These are phyloP conservation scores for Extremus antarcticus DNA, from an alignment of 495 filamentous ascomycete genomes.

Conservation along the genomic window DNA sequence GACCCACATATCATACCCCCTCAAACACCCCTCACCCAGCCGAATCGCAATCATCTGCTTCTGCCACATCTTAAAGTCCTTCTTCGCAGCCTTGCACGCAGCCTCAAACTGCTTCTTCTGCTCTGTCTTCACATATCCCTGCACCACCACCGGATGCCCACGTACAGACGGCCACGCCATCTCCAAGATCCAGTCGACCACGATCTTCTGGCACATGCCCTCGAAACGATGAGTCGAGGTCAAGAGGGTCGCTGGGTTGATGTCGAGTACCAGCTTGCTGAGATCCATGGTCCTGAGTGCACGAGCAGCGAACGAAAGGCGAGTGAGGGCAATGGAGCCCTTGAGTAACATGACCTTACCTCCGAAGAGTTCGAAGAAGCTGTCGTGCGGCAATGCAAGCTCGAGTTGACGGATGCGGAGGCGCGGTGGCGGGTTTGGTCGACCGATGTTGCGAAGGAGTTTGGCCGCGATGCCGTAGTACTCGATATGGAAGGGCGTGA, in stretches of 20 bases:
- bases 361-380: slow-evolving; percentile 16
- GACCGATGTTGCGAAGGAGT: neutral
- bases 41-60: neutral
- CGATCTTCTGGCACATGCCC: slow-evolving; percentile 11
- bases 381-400: slow-evolving; percentile 8
- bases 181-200: slow-evolving; percentile 13
- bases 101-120: slow-evolving; percentile 11
- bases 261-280: slow-evolving; percentile 4
- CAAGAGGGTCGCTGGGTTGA: slow-evolving; percentile 1
- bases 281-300: slow-evolving; percentile 9
- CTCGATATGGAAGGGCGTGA: slow-evolving; percentile 6
- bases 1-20: slow-evolving; percentile 5
- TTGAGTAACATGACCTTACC: neutral
- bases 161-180: slow-evolving; percentile 14
- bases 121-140: slow-evolving; percentile 9
- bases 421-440: neutral
- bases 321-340: neutral
- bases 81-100: neutral
- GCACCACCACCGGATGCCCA: slow-evolving; percentile 11
- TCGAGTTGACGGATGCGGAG: slow-evolving; percentile 8
- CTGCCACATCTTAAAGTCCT: slow-evolving; percentile 5
- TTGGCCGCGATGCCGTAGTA: neutral
- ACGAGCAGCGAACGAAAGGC: neutral
- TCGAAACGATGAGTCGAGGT: neutral
- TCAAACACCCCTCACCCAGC: neutral